Evolutionary conservation across 768 basidiomycete genomes (phyloP), one percentile per base, ranked within the genome.

Genomic region (Podaxis sp.): DNA sequence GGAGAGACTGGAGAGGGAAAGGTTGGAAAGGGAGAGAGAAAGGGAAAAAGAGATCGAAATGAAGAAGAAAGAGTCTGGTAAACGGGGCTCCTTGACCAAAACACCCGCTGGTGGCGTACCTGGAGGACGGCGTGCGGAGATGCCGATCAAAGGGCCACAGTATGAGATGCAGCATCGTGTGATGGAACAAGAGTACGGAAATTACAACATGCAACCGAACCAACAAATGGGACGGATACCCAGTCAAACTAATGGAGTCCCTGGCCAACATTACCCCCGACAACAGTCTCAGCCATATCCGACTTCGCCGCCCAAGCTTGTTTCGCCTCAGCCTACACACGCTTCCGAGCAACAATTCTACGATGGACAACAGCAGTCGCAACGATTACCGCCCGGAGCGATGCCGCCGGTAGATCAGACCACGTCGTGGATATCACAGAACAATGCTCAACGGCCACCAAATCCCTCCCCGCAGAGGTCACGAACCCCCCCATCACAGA

Each of bases 101-200:
- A 72, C 80, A 7, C 72, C 81, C 11, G 75, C 81, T 38, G 77
- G 81, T 17, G 79, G 81, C 19, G 74, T 78, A 52, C 74, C 77
- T 17, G 79, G 82, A 29, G 80, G 80, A 38, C 84, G 94, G 36
- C 80, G 86, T 50, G 93, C 91, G 7, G 96, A 97, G 75, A 93
- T 86, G 77, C 89, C 94, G 7, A 84, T 98, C 58, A 87, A 88
- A 65, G 87, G 91, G 4, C 93, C 96, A 41, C 91, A 93, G 68
- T 98, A 96, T 71, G 96, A 96, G 69, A 89, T 92, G 85, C 96
- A 98, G 72, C 91, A 94, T 72, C 87, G 90, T 24, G 91, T 89
- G 55, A 94, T 98, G 83, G 92, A 95, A 72, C 90, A 95, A 68
- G 93, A 96, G 71, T 91, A 92, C 65, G 80, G 80, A 54, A 80